Evolutionary conservation across 2,329 filamentous ascomycete genomes (phyloP).

Genomic region (Salinomyces thailandicus): DNA sequence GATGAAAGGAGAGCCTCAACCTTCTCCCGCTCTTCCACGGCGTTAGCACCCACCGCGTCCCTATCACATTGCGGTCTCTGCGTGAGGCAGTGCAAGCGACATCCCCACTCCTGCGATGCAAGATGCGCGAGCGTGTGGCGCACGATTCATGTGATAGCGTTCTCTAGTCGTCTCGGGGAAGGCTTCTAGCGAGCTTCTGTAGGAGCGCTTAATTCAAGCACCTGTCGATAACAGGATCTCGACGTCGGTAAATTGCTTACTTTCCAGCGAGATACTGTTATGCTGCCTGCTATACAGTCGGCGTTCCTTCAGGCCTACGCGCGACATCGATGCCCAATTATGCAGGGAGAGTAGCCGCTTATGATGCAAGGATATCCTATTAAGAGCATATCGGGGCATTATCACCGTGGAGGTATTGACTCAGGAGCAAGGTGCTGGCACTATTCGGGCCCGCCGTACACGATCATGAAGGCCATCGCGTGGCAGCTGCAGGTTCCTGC

Average conservation of each 20-base stretch:
- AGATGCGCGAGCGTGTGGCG: not conserved
- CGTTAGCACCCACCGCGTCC: not conserved
- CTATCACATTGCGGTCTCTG: slow-evolving; percentile 1
- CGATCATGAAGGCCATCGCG: not conserved
- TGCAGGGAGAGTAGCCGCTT: not conserved
- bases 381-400: not conserved
- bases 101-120: too few relatives aligned
- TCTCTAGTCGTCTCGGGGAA: not conserved
- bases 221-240: not conserved
- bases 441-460: slow-evolving; percentile 1
- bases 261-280: too few relatives aligned
- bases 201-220: not conserved
- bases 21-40: not conserved
- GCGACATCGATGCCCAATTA: not conserved
- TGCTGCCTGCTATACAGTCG: too few relatives aligned
- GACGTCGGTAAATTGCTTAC: not conserved
- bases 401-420: not conserved
- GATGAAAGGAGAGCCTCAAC: not conserved
- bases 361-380: slow-evolving; percentile 2
- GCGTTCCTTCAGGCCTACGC: too few relatives aligned
- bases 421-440: slow-evolving; percentile 1
- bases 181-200: slow-evolving; percentile 6
- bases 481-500: not conserved
- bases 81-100: slow-evolving; percentile 4
- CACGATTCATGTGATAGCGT: slow-evolving; percentile 1